Conservation (phyloP, 1,139 yeast genomes). For the Suhomyces anneliseae region DNA sequence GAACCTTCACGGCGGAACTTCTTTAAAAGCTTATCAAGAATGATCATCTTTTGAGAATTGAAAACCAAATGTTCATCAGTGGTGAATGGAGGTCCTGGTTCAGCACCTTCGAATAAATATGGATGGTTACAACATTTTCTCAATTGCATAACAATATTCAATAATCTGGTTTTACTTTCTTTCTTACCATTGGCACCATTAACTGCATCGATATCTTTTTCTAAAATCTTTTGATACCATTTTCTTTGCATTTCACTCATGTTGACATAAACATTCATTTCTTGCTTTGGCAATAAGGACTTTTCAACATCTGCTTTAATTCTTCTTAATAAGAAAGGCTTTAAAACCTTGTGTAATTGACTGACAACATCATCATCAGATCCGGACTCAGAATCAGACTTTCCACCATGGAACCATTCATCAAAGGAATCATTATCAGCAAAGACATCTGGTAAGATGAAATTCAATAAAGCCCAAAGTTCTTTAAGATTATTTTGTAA, state of each 20-base stretch:
- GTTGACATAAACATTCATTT: conserved; percentile 67
- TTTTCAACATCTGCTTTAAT: conserved; percentile 80
- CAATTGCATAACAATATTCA: conserved; percentile 81
- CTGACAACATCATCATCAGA: conserved; percentile 61
- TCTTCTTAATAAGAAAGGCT: conserved; percentile 73
- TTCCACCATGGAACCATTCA: conserved; percentile 58
- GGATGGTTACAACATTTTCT: conserved; percentile 86
- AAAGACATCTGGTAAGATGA: conserved; percentile 74
- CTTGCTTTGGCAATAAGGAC: conserved; percentile 71
- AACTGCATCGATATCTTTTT: conserved; percentile 80
- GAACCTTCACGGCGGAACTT: conserved; percentile 68
- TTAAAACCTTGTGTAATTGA: conserved; percentile 85
- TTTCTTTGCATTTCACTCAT: conserved; percentile 76
- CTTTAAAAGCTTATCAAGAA: conserved; percentile 64
- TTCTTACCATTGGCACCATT: conserved; percentile 76
- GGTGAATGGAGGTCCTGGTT: conserved; percentile 84
- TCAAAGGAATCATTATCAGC: conserved; percentile 74
- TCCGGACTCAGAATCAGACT: conserved; percentile 29
- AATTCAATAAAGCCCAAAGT: conserved; percentile 76
- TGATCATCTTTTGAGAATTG: conserved; percentile 72
- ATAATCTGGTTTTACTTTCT: conserved; percentile 70
- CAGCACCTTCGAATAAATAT: conserved; percentile 80
- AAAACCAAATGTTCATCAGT: conserved; percentile 78
- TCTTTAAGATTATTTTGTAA: conserved; percentile 77
- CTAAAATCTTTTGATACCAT: conserved; percentile 75